phyloP scores from a whole-genome alignment of 331 rosid species.

The Erythrophleum ivorense region DNA sequence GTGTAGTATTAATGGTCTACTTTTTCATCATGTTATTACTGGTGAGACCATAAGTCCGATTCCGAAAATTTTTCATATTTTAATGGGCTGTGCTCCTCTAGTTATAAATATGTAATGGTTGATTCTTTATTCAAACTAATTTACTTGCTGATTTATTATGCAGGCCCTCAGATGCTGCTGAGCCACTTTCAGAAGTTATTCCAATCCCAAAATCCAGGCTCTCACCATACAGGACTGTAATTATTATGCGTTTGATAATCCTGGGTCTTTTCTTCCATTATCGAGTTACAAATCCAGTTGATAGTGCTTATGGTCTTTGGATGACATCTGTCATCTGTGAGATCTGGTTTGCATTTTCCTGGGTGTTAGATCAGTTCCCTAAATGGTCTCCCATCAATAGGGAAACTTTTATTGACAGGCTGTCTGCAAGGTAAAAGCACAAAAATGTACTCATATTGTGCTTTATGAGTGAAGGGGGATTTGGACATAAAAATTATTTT shows the following conservation, averaged over 20 bases:
- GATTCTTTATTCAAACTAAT: conserved; percentile 22
- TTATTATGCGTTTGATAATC: conserved; percentile 71
- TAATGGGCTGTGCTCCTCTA: not conserved
- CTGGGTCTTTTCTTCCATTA: conserved; percentile 93
- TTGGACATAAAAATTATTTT: conserved; percentile 26
- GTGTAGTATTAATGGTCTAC: not conserved
- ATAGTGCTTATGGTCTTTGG: conserved; percentile 95
- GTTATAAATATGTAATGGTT: not conserved
- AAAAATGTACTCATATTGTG: conserved; percentile 18
- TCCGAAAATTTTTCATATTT: conserved; percentile 1
- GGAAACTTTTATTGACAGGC: conserved; percentile 64
- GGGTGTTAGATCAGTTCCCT: conserved; percentile 98
- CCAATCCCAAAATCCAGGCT: conserved; percentile 74
- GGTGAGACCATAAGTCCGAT: not conserved
- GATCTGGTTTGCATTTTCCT: conserved; percentile 97
- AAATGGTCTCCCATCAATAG: conserved; percentile 92
- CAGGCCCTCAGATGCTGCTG: conserved; percentile 61
- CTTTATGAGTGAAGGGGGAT: conserved; percentile 34
- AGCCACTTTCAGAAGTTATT: conserved; percentile 62
- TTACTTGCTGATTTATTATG: conserved; percentile 34
- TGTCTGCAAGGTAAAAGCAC: conserved; percentile 79
- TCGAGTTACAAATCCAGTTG: conserved; percentile 90
- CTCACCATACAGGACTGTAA: conserved; percentile 74
- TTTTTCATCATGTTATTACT: not conserved
- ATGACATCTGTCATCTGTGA: conserved; percentile 93